Base-by-base conservation (phyloP, 768 basidiomycete species). In the Auriscalpium microsporum region DNA sequence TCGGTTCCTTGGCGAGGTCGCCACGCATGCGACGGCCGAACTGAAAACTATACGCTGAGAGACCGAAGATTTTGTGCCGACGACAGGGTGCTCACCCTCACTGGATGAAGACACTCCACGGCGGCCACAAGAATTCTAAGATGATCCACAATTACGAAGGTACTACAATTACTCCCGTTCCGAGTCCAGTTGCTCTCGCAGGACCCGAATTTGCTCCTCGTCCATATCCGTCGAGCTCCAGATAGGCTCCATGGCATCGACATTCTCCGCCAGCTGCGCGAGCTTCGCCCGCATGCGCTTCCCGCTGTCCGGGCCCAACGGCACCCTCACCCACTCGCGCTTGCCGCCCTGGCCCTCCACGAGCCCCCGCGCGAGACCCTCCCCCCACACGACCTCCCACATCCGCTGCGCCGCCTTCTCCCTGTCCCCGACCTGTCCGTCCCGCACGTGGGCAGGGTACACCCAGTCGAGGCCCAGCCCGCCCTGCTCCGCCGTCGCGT, bases 211-310 rank as follows among this genome's bases (percentile, higher is more conserved):
- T 45, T 55, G 45, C 28, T 60, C 60, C 40, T 58, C 54, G 37
- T 57, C 58, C 52, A 63, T 55, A 35, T 68, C 61, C n/a, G 67
- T 68, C 10, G 63, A 63, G 35, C 52, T 62, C 65, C 63, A 67
- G 19, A 65, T 58, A 2, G 61, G 51, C 54, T 65, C 58, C 33
- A 54, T 59, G 10, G 60, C 63, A 10, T 64, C 57, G 14, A 65
- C 51, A 40, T 62, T 68, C 55, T 62, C 64, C 10, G 45, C 7
- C 2, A 65, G 21, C n/a, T 52, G 16, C 17, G 58, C 56, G 14
- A 64, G 14, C 58, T 64, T 64, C 13, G 53, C 54, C 34, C 52
- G 51, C 28, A 66, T 45, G n/a, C 60, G n/a, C 17, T 52, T 54
- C 38, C 62, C 62, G 35, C 58, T 57, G 45, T 69, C 67, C 11